Conservation (phyloP, 148 eudicot species). For the Rhododendron griersonianum region DNA sequence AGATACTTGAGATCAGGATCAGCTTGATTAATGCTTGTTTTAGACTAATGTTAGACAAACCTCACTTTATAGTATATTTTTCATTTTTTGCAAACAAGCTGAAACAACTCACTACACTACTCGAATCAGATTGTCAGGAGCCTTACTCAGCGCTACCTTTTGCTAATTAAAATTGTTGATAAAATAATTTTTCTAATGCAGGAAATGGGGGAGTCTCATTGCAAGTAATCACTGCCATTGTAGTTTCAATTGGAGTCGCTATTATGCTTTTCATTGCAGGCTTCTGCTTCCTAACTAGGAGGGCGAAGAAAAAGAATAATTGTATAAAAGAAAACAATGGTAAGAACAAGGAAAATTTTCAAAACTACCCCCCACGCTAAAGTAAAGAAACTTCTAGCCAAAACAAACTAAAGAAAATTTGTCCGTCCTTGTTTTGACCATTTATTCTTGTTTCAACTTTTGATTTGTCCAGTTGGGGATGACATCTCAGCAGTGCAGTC, state of each 20-base stretch:
- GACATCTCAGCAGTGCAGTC: not conserved
- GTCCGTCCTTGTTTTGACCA: not conserved
- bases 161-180: not conserved
- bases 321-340: not conserved
- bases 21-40: too few species aligned
- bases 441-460: not conserved
- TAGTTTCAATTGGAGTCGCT: not conserved
- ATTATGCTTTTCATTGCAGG: not conserved
- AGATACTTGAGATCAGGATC: too few species aligned
- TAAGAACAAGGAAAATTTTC: not conserved
- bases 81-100: not conserved
- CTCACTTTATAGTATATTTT: too few species aligned
- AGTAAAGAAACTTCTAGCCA: not conserved
- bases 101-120: not conserved
- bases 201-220: not conserved
- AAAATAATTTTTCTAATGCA: not conserved
- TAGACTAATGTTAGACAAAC: too few species aligned
- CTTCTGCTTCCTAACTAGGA: not conserved
- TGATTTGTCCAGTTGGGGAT: not conserved
- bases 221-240: not conserved
- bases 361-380: not conserved
- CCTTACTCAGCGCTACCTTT: not conserved
- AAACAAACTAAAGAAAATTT: too few species aligned
- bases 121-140: not conserved
- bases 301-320: not conserved